Base-by-base conservation (phyloP, 805 yeast genomes). In the Ogataea glucozyma region DNA sequence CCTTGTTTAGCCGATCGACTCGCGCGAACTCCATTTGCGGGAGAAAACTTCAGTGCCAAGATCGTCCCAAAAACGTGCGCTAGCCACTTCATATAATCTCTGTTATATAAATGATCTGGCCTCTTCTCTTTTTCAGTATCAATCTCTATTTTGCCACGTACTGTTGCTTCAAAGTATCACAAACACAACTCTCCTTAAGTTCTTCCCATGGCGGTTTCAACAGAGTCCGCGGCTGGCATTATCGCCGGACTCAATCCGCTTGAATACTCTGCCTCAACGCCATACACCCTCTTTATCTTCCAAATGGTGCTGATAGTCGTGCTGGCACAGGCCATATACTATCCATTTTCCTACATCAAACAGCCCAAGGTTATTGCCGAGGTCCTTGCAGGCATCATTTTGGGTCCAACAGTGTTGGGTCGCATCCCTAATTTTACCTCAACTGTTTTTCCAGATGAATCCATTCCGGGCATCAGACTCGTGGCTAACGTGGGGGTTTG, bases 281-380 rank as follows among this genome's bases (percentile, higher is more conserved):
- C 95, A 0, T 70, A 81, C 43, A 81, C 89, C 0, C 50, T 86
- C 14, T 85, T 85, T 60, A 68, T 85, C 18, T 81, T 86, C 60
- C 95, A 86, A 58, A 76, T 81, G 9, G 66, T 82, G 6, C 66
- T 83, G 46, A 81, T 86, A 54, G 69, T 85, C 32, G 52, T 72
- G 1, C 54, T 82, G 18, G 80, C 89, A 42, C 83, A 81, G 43
- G 26, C 81, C 9, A 51, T 86, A 7, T 81, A 84, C 57, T 66
- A 70, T 29, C 88, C 89, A 0, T 63, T 86, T 12, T 69, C 79
- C 9, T 73, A 63, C 48, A 58, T 86, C 31, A 79, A 78, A 51
- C 93, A 86, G 59, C 95, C 95, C 0, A 70, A 81, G 45, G 95
- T 86, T 31, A 85, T 86, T 46, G 87, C 90, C 6, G 95, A 86